Conservation (phyloP, 768 basidiomycete species). For the Exsudoporus frostii region DNA sequence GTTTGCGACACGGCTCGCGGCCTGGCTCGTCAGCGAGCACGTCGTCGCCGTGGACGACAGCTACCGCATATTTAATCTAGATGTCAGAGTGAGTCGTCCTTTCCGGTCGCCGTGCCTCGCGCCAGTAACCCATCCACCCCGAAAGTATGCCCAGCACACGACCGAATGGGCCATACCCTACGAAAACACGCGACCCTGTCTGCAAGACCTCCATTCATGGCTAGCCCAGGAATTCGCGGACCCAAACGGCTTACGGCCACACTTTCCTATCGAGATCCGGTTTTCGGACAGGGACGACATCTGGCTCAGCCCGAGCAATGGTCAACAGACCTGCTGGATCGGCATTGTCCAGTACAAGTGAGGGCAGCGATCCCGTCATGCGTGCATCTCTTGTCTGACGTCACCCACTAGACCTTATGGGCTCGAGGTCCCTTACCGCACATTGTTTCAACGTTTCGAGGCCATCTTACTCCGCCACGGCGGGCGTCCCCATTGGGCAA, state of each 20-base stretch:
- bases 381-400: neutral
- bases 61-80: constrained; percentile 85
- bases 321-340: constrained; percentile 83
- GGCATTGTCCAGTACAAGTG: constrained; percentile 98
- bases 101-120: neutral
- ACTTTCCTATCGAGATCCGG: constrained; percentile 92
- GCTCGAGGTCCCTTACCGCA: constrained; percentile 74
- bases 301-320: constrained; percentile 88
- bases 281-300: constrained; percentile 88
- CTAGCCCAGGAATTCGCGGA: constrained; percentile 62
- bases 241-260: constrained; percentile 75
- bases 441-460: constrained; percentile 76
- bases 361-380: constrained; percentile 27
- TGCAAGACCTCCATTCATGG: constrained; percentile 71
- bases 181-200: constrained; percentile 57
- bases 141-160: constrained; percentile 81
- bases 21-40: constrained; percentile 60
- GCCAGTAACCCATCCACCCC: constrained; percentile 5
- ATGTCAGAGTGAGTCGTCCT: constrained; percentile 74
- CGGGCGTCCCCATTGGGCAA: constrained; percentile 96
- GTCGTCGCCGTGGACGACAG: constrained; percentile 72
- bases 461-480: constrained; percentile 60
- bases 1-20: constrained; percentile 58
- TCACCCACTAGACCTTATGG: constrained; percentile 69
- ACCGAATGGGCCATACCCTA: constrained; percentile 94